These are phyloP conservation scores for Hemisphaericaspora xylanilytica DNA, from an alignment of 1,139 yeast species.

Conservation along the genomic window DNA sequence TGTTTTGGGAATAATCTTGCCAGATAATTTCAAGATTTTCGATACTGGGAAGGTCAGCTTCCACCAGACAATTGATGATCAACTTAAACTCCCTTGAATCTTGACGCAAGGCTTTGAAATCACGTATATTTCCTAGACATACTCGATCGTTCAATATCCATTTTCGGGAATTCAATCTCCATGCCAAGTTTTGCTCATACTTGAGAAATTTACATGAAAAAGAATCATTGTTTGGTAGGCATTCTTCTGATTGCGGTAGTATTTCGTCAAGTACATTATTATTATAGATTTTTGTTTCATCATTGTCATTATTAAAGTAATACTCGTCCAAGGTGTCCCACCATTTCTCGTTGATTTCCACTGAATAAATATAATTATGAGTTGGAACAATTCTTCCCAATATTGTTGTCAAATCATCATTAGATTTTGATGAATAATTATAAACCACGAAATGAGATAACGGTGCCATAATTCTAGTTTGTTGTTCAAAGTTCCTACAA, in stretches of 20 bases:
- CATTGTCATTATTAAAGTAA: conserved; percentile 16
- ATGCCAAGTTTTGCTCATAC: conserved; percentile 38
- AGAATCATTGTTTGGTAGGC: conserved; percentile 3
- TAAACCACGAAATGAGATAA: conserved; percentile 35
- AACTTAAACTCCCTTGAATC: conserved; percentile 25
- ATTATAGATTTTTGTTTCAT: conserved; percentile 14
- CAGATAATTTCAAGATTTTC: conserved; percentile 15
- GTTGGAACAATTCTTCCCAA: conserved; percentile 5
- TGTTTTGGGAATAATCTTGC: conserved; percentile 9
- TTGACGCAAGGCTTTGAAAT: conserved; percentile 24
- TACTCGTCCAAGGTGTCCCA: conserved; percentile 18
- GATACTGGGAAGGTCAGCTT: conserved; percentile 29
- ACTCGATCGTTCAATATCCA: conserved; percentile 26
- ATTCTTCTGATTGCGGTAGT: background rate
- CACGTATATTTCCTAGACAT: conserved; percentile 35
- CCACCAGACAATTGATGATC: conserved; percentile 37
- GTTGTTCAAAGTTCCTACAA: conserved; percentile 33
- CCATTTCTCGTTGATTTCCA: conserved; percentile 16
- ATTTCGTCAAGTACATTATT: conserved; percentile 19
- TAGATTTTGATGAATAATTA: conserved; percentile 21
- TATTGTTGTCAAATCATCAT: conserved; percentile 14
- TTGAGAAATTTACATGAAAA: conserved; percentile 23
- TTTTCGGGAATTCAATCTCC: conserved; percentile 34
- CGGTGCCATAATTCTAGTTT: conserved; percentile 32
- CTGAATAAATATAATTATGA: conserved; percentile 16